phyloP scores from a whole-genome alignment of 768 basidiomycete genomes.

The Phylloporus rhodoxanthus region DNA sequence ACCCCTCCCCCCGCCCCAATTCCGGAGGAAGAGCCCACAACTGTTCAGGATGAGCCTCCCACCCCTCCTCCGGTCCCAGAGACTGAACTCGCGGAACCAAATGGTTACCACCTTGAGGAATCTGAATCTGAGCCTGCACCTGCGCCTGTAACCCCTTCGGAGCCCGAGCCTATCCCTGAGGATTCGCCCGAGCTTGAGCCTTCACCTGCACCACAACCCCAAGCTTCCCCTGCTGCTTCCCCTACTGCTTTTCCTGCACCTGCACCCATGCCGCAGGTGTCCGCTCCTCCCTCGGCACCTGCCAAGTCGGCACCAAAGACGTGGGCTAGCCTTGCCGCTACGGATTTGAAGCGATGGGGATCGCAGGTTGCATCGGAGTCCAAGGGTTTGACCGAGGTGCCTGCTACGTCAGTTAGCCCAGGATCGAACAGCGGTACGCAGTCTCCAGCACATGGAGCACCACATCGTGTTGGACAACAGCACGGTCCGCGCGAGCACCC shows the following conservation, averaged over 20 bases:
- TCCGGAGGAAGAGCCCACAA: slow-evolving; percentile 37
- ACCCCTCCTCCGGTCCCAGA: slow-evolving; percentile 35
- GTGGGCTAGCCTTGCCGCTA: slow-evolving; percentile 90
- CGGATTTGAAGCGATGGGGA: slow-evolving; percentile 82
- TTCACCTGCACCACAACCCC: slow-evolving; percentile 14
- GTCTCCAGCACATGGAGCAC: slow-evolving; percentile 29
- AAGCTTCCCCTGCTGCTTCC: slow-evolving; percentile 15
- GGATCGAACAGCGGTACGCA: slow-evolving; percentile 39
- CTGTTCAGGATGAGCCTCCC: slow-evolving; percentile 31
- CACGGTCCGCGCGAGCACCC: slow-evolving; percentile 40
- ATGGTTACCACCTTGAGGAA: slow-evolving; percentile 36
- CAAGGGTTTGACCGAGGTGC: slow-evolving; percentile 68
- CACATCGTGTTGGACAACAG: slow-evolving; percentile 31
- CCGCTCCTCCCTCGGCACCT: slow-evolving; percentile 30
- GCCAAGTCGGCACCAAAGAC: slow-evolving; percentile 58
- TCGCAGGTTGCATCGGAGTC: slow-evolving; percentile 71
- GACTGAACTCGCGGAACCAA: slow-evolving; percentile 36
- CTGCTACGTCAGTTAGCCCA: slow-evolving; percentile 34
- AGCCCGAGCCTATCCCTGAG: slow-evolving; percentile 25
- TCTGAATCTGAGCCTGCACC: slow-evolving; percentile 29
- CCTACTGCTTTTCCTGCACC: slow-evolving; percentile 29
- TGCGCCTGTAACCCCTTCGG: slow-evolving; percentile 20
- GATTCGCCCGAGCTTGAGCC: slow-evolving; percentile 26
- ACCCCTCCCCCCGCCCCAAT: slow-evolving; percentile 26
- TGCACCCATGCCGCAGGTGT: slow-evolving; percentile 24